A percentile compares a stretch with the other conserved stretches of the same genome.
phyloP scores from a whole-genome alignment of 1,284 basidiomycete species.

The Entoloma clypeatum region DNA sequence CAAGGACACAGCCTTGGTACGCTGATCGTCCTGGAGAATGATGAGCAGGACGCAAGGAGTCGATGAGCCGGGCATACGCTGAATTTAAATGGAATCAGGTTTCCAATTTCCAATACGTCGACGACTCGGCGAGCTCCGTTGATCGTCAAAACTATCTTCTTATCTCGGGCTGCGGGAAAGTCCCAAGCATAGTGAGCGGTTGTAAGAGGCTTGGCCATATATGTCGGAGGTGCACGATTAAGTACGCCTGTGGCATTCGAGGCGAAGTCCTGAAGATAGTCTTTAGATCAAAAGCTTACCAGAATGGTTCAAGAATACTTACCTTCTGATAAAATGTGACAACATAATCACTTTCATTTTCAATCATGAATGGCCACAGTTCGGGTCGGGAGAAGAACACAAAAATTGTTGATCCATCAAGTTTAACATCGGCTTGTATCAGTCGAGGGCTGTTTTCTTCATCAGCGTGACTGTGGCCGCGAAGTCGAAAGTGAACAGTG shows the following conservation, averaged over 20 bases:
- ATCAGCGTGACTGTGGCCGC: constrained; percentile 35
- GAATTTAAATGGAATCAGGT: constrained; percentile 89
- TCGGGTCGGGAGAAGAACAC: constrained; percentile 71
- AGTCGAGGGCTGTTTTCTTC: constrained; percentile 50
- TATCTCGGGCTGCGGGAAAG: constrained; percentile 81
- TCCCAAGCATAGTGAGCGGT: constrained; percentile 90
- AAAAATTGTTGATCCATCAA: constrained; percentile 90
- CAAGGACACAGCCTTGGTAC: constrained; percentile 70
- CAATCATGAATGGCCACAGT: constrained; percentile 87
- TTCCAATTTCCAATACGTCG: constrained; percentile 96
- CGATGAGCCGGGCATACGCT: constrained; percentile 39
- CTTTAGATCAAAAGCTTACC: constrained; percentile 1
- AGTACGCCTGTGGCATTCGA: constrained; percentile 36
- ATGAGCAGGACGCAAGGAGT: neutral
- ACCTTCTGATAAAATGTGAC: constrained; percentile 80
- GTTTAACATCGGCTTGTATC: constrained; percentile 78
- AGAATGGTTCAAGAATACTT: constrained; percentile 17
- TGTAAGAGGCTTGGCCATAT: constrained; percentile 59
- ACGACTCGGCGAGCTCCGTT: constrained; percentile 70
- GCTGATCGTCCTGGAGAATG: constrained; percentile 45
- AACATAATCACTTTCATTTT: constrained; percentile 82
- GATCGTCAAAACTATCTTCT: constrained; percentile 72
- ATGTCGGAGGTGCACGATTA: constrained; percentile 38
- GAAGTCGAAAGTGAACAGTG: constrained; percentile 73
- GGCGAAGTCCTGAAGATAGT: constrained; percentile 44